Evolutionary conservation across 495 filamentous ascomycete species (phyloP), one percentile per base, ranked within the genome.

Genomic region (Hypoxylon lenormandii): DNA sequence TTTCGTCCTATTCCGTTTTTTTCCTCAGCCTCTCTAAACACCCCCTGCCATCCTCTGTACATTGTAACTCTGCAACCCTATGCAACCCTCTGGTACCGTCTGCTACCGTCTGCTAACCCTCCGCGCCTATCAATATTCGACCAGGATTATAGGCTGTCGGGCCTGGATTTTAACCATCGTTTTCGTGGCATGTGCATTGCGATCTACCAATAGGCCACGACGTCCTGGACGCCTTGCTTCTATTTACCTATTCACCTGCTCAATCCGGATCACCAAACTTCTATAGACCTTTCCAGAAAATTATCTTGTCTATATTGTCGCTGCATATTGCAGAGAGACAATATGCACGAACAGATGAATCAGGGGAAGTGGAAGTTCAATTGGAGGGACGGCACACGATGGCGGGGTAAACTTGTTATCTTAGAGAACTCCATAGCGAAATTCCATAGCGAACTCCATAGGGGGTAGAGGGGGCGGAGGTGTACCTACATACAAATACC

Each of bases 1-100:
- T 59, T 43, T 71, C 40, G 46, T 71, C n/a, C 68, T 55, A 66
- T 71, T 71, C 68, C 68, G 68, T 71, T 53, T 66, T 71, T 71
- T 71, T 15, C 68, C 62, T 71, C 68, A 71, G 68, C 68, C 68
- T 71, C 68, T 53, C 62, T 43, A 52, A 63, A 30, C 49, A 33
- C 16, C 26, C 7, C 7, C 26, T 28, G 26, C 7, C 26, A 28
- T 7, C 26, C n/a, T n/a, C n/a, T n/a, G n/a, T n/a, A n/a, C n/a
- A n/a, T n/a, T n/a, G n/a, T n/a, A n/a, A n/a, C 30, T 8, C 30
- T 33, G 30, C 30, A 51, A 69, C 40, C 45, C 21, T 50, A 8
- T 33, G 10, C 51, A 62, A 59, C 47, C 49, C 36, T 19, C 10
- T 47, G 66, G n/a, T n/a, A n/a, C n/a, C n/a, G n/a, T n/a, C n/a